Evolutionary conservation across 345 rosid genomes (phyloP).

Genomic region (Gossypium bickii): DNA sequence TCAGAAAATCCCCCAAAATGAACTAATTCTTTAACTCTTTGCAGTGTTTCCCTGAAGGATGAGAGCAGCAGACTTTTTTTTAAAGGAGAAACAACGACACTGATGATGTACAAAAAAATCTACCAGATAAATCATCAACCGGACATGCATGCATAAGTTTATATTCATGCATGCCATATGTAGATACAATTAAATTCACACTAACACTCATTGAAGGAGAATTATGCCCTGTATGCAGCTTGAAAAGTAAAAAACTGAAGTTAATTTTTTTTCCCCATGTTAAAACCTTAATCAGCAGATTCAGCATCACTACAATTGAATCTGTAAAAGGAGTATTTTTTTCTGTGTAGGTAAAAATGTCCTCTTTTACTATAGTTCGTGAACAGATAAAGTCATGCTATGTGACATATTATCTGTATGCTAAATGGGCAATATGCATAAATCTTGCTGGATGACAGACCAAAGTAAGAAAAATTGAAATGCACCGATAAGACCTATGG

Average conservation of each 20-base stretch:
- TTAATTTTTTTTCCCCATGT: background rate
- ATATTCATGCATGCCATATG: background rate
- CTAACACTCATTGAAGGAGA: background rate
- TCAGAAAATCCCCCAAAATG: constrained; percentile 62
- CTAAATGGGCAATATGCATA: background rate
- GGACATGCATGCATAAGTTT: background rate
- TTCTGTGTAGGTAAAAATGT: background rate
- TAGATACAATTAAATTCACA: background rate
- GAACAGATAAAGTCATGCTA: background rate
- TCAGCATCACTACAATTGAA: background rate
- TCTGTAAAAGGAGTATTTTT: background rate
- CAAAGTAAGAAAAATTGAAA: constrained; percentile 3
- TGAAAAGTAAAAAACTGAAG: background rate
- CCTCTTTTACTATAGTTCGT: background rate
- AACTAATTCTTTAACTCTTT: constrained; percentile 54
- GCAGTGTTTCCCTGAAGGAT: constrained; percentile 55
- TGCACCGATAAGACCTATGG: background rate
- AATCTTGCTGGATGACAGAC: background rate
- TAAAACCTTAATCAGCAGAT: background rate
- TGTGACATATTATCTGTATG: background rate
- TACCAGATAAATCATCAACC: background rate
- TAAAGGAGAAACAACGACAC: constrained; percentile 8
- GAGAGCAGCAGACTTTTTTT: constrained; percentile 1
- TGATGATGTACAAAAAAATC: background rate
- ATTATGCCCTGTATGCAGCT: background rate